phyloP scores from a whole-genome alignment of 1,139 yeast species.

The Lodderomyces metapsilosis region DNA sequence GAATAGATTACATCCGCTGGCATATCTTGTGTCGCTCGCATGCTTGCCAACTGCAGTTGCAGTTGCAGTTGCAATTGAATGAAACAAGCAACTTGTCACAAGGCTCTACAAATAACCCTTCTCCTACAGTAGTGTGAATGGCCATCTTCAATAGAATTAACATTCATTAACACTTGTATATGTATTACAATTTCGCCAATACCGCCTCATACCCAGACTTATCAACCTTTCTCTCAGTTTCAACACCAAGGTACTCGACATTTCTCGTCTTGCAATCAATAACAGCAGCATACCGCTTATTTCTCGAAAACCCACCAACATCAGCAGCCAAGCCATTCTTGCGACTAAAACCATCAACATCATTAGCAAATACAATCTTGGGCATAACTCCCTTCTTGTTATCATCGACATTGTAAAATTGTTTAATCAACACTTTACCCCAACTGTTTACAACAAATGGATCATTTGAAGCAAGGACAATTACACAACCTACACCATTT shows the following conservation, averaged over 20 bases:
- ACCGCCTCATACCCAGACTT: constrained; percentile 26
- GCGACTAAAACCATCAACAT: constrained; percentile 59
- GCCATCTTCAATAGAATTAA: too few relatives aligned
- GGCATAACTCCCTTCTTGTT: constrained; percentile 23
- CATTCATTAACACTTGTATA: too few relatives aligned
- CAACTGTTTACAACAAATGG: constrained; percentile 82
- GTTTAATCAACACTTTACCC: constrained; percentile 62
- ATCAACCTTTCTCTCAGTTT: constrained; percentile 23
- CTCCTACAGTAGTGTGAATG: too few relatives aligned
- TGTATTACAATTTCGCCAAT: constrained; percentile 13
- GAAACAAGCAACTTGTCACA: too few relatives aligned
- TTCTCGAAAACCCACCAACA: constrained; percentile 60
- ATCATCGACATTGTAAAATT: constrained; percentile 9
- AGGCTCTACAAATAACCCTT: too few relatives aligned
- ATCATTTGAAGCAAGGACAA: constrained; percentile 72
- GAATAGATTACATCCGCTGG: too few relatives aligned
- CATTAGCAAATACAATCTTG: constrained; percentile 65
- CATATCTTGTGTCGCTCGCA: too few relatives aligned
- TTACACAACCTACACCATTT: constrained; percentile 66
- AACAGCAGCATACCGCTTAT: constrained; percentile 71
- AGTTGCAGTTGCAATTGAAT: too few relatives aligned
- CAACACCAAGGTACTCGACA: constrained; percentile 25
- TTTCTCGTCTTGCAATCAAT: constrained; percentile 38
- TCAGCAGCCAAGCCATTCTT: constrained; percentile 34
- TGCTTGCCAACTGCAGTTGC: too few relatives aligned